Evolutionary conservation across 148 eudicot genomes (phyloP).

Genomic region (Rhododendron molle): DNA sequence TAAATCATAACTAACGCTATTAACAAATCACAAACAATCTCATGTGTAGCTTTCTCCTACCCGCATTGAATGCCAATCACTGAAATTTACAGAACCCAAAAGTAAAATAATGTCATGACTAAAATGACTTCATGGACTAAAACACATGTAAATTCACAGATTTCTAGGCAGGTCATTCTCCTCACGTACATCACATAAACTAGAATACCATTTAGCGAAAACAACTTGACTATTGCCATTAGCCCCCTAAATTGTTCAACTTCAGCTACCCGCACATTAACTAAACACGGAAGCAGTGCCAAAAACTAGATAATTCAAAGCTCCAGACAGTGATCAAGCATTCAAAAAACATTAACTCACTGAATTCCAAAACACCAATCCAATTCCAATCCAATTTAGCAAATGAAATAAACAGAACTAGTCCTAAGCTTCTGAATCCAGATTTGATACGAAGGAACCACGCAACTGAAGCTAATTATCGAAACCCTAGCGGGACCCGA

Average conservation of each 20-base stretch:
- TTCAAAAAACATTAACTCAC: background rate
- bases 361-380: slow-evolving; percentile 12
- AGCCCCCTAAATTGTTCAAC: background rate
- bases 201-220: no score
- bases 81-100: background rate
- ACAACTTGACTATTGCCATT: no score
- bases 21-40: background rate
- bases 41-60: background rate
- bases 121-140: no score
- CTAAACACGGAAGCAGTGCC: background rate
- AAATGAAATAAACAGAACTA: background rate
- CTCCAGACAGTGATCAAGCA: background rate
- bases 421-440: slow-evolving; percentile 20
- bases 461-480: slow-evolving; percentile 6
- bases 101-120: background rate
- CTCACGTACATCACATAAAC: no score
- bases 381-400: background rate
- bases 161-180: no score
- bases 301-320: background rate
- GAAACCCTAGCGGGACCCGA: slow-evolving; percentile 43
- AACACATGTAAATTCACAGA: no score
- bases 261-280: background rate
- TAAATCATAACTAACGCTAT: background rate
- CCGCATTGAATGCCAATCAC: background rate
- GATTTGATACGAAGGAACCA: slow-evolving; percentile 13